phyloP scores from a whole-genome alignment of 805 yeast species.

The Kuraishia borneana region DNA sequence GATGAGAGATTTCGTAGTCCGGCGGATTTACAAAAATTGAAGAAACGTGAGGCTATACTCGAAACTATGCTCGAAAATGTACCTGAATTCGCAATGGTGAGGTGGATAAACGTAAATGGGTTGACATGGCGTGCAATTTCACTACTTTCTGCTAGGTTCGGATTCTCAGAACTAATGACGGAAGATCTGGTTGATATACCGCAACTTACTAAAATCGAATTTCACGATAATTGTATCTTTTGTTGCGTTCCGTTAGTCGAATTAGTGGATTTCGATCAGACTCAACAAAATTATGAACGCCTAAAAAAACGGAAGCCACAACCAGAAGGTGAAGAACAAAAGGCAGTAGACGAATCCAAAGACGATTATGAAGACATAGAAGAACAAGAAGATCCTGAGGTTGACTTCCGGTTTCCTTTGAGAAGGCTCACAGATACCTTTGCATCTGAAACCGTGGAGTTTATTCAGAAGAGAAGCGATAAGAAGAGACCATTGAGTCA shows the following conservation, averaged over 20 bases:
- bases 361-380: conserved; percentile 4
- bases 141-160: conserved; percentile 29
- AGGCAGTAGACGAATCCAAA: not conserved
- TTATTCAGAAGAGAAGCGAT: conserved; percentile 21
- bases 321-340: too few relatives aligned
- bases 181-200: conserved; percentile 58
- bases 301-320: too few relatives aligned
- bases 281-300: not conserved
- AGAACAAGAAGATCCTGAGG: conserved; percentile 13
- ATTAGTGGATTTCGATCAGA: conserved; percentile 20
- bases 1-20: conserved; percentile 6
- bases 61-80: conserved; percentile 17
- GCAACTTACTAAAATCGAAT: conserved; percentile 45
- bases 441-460: conserved; percentile 8
- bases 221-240: conserved; percentile 39
- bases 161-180: conserved; percentile 41
- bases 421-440: conserved; percentile 22
- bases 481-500: conserved; percentile 31
- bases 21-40: conserved; percentile 6
- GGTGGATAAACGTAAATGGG: conserved; percentile 51
- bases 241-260: conserved; percentile 43
- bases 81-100: conserved; percentile 37
- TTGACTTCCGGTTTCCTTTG: conserved; percentile 14
- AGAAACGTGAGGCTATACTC: conserved; percentile 16
- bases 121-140: conserved; percentile 51